A percentile compares a stretch with the other conserved stretches of the same genome.
phyloP scores from a whole-genome alignment of 352 stramenopile species.

The Pythium scleroteichum region DNA sequence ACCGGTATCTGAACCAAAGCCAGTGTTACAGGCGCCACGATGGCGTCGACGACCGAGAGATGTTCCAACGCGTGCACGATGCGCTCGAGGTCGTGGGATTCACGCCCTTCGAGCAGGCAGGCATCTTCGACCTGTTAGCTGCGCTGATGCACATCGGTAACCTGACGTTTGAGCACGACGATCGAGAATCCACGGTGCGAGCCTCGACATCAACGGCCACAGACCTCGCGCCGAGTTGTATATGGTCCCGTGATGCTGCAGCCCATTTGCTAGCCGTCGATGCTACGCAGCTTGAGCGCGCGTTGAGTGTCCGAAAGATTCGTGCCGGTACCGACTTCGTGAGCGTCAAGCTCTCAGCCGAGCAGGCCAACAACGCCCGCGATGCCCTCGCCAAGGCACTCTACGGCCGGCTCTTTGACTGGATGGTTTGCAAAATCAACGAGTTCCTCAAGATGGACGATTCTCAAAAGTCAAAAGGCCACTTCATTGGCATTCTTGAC shows the following conservation, averaged over 20 bases:
- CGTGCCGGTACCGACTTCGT: conserved; percentile 82
- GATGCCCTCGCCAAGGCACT: conserved; percentile 84
- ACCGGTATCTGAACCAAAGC: conserved; percentile 87
- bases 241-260: conserved; percentile 73
- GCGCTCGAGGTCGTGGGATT: conserved; percentile 88
- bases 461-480: conserved; percentile 58
- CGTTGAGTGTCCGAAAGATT: conserved; percentile 80
- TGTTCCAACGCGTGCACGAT: conserved; percentile 78
- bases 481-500: conserved; percentile 91
- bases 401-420: conserved; percentile 90
- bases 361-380: conserved; percentile 81
- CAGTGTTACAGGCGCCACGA: conserved; percentile 81
- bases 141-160: conserved; percentile 91
- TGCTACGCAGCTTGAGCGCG: conserved; percentile 64
- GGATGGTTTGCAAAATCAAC: conserved; percentile 89
- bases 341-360: conserved; percentile 80
- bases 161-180: conserved; percentile 83
- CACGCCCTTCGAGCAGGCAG: conserved; percentile 62
- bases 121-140: conserved; percentile 82
- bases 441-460: conserved; percentile 83
- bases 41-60: conserved; percentile 69
- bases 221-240: conserved; percentile 59
- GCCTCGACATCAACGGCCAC: conserved; percentile 27
- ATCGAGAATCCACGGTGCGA: conserved; percentile 42
- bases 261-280: conserved; percentile 74